Conservation (phyloP, 2,329 filamentous ascomycete genomes). For the Colletotrichum chlorophyti region DNA sequence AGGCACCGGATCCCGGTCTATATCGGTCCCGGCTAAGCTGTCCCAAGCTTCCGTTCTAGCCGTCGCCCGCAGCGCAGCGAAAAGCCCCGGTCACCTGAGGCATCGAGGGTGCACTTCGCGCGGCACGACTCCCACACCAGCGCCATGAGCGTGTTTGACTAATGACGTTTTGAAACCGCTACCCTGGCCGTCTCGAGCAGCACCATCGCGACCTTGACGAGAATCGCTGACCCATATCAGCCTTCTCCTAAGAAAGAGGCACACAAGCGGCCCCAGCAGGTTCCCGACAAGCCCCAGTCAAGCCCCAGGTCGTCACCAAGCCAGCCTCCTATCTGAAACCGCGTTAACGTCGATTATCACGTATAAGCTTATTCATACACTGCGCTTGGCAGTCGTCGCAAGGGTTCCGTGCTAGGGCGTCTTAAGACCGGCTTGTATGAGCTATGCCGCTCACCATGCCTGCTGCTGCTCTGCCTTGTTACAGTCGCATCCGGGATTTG, state of each 20-base stretch:
- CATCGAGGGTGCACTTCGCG: slow-evolving; percentile 18
- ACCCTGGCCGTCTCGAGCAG: slow-evolving; percentile 18
- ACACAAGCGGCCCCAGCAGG: neutral
- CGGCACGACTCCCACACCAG: slow-evolving; percentile 28
- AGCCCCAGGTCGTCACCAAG: slow-evolving; percentile 9
- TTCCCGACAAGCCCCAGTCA: neutral
- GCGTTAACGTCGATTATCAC: slow-evolving; percentile 23
- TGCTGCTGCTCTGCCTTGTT: slow-evolving; percentile 15
- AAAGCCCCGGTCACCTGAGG: slow-evolving; percentile 16
- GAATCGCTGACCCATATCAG: slow-evolving; percentile 21
- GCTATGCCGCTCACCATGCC: slow-evolving; percentile 17
- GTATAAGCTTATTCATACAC: slow-evolving; percentile 26
- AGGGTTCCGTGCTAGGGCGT: slow-evolving; percentile 17
- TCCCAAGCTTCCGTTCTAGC: slow-evolving; percentile 24
- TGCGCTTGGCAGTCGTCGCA: slow-evolving; percentile 19
- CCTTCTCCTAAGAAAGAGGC: slow-evolving; percentile 11
- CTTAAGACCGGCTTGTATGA: neutral
- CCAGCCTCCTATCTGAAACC: slow-evolving; percentile 26
- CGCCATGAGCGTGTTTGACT: slow-evolving; percentile 29
- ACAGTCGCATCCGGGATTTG: slow-evolving; percentile 7
- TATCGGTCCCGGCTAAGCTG: slow-evolving; percentile 22
- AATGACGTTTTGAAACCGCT: slow-evolving; percentile 28
- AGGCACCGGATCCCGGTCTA: slow-evolving; percentile 18
- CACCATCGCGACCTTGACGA: slow-evolving; percentile 20
- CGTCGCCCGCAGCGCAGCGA: slow-evolving; percentile 20